Conservation (phyloP, 1,284 basidiomycete species). For the Pyrrhoderma lamaoense region DNA sequence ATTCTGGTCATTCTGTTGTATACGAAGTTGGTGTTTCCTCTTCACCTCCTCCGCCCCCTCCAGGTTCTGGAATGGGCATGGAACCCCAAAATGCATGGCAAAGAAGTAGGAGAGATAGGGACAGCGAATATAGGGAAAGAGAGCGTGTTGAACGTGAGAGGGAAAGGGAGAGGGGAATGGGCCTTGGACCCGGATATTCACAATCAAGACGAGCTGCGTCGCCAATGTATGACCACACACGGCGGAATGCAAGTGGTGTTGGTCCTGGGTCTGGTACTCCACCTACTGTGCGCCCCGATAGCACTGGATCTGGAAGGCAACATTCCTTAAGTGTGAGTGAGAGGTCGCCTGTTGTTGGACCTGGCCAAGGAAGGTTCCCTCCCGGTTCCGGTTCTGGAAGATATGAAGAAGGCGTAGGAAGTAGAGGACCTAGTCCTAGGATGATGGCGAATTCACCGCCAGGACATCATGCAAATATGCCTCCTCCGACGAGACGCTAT, state of each 20-base stretch:
- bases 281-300: too few species aligned
- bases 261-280: not conserved
- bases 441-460: slow-evolving; percentile 1
- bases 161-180: not conserved
- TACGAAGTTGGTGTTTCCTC: slow-evolving; percentile 34
- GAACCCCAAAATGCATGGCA: not conserved
- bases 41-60: slow-evolving; percentile 16
- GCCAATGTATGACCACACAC: slow-evolving; percentile 12
- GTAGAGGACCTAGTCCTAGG: not conserved
- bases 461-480: not conserved
- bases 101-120: not conserved
- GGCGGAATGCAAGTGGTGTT: not conserved
- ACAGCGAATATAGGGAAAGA: too few species aligned
- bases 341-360: slow-evolving; percentile 11
- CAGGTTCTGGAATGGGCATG: slow-evolving; percentile 42
- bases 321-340: slow-evolving; percentile 1
- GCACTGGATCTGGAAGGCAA: not conserved
- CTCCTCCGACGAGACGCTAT: slow-evolving; percentile 26
- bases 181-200: slow-evolving; percentile 3
- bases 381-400: not conserved
- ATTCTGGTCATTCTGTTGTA: slow-evolving; percentile 27
- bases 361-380: slow-evolving; percentile 3
- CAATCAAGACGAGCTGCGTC: slow-evolving; percentile 13
- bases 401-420: not conserved
- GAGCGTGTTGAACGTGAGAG: not conserved